Conservation (phyloP, 2,329 filamentous ascomycete genomes). For the Stromatinia cepivora region DNA sequence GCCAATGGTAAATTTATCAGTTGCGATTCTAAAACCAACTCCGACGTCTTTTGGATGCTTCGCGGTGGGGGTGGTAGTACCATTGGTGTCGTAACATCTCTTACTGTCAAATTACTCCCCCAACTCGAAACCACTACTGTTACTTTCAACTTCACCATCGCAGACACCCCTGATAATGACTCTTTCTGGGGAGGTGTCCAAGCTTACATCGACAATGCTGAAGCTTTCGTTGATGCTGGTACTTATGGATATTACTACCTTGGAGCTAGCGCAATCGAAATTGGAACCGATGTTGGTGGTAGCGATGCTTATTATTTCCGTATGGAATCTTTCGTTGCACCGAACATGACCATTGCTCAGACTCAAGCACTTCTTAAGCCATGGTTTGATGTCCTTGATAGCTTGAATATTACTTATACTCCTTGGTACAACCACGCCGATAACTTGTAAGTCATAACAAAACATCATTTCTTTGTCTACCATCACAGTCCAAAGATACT, state of each 20-base stretch:
- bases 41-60: constrained; percentile 36
- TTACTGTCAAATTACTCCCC: constrained; percentile 55
- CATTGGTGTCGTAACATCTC: constrained; percentile 60
- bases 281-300: constrained; percentile 40
- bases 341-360: constrained; percentile 38
- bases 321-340: constrained; percentile 37
- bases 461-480: neutral
- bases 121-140: constrained; percentile 42
- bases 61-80: constrained; percentile 43
- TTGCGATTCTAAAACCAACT: constrained; percentile 28
- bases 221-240: constrained; percentile 43
- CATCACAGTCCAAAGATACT: neutral
- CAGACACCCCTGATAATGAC: constrained; percentile 47
- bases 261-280: constrained; percentile 37
- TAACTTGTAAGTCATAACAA: constrained; percentile 22
- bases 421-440: constrained; percentile 39
- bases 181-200: constrained; percentile 54
- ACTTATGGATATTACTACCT: constrained; percentile 42
- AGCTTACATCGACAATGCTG: constrained; percentile 50
- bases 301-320: constrained; percentile 13
- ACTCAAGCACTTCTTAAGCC: constrained; percentile 40
- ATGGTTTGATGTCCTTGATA: constrained; percentile 43
- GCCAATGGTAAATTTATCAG: constrained; percentile 32
- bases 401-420: constrained; percentile 27
- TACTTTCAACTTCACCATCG: constrained; percentile 49